phyloP scores from a whole-genome alignment of 1,284 basidiomycete species.

The Erythrobasidium hasegawianum region DNA sequence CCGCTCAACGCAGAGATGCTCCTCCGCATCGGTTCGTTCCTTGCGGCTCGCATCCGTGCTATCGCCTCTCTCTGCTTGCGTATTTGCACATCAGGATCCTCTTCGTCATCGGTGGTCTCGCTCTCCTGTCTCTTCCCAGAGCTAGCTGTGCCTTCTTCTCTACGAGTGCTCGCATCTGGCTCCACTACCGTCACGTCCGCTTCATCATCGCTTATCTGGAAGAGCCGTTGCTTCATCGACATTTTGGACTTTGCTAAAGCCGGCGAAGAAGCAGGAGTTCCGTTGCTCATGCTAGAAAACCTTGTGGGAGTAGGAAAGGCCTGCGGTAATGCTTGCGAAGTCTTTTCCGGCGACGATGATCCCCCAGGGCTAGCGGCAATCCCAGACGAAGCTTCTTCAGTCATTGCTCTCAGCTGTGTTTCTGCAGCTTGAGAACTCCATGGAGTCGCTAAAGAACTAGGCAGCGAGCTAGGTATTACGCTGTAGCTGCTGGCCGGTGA shows the following conservation, averaged over 20 bases:
- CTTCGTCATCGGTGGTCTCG: background rate
- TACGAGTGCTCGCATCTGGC: background rate
- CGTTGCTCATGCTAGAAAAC: constrained; percentile 6
- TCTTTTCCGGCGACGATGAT: no score
- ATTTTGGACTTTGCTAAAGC: constrained; percentile 3
- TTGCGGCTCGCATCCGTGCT: constrained; percentile 10
- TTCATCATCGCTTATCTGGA: constrained; percentile 30
- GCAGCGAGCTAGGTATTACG: background rate
- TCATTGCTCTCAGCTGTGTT: constrained; percentile 24
- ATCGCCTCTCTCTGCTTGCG: background rate
- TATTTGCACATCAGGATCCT: background rate
- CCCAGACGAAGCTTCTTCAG: constrained; percentile 4
- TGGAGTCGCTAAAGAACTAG: constrained; percentile 15
- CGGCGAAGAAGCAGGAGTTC: background rate
- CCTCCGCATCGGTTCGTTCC: constrained; percentile 14
- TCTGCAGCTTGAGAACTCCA: constrained; percentile 16
- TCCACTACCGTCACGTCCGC: background rate
- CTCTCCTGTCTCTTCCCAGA: background rate
- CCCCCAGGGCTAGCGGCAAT: background rate
- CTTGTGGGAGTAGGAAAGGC: background rate
- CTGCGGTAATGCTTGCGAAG: constrained; percentile 2
- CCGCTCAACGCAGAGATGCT: constrained; percentile 28
- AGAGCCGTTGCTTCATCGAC: constrained; percentile 27
- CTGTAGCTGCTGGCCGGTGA: constrained; percentile 2
- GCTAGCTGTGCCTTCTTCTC: background rate